phyloP scores from a whole-genome alignment of 2,329 filamentous ascomycete species.

The Xylariaceae sp. region DNA sequence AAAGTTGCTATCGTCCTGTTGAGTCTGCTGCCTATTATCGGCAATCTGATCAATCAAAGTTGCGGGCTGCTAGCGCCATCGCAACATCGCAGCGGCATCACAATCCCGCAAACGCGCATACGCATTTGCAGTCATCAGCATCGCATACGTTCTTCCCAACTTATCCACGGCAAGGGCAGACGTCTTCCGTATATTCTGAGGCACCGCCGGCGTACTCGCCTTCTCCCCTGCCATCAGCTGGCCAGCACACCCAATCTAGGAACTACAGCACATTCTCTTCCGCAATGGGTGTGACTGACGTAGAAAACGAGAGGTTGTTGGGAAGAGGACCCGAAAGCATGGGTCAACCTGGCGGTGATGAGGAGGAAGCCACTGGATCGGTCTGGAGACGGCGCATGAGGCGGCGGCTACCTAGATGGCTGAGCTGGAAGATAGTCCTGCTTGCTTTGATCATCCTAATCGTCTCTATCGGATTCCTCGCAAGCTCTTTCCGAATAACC shows the following conservation, averaged over 20 bases:
- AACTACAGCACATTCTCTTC: constrained; percentile 50
- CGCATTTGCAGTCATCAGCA: constrained; percentile 33
- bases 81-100: constrained; percentile 15
- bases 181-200: constrained; percentile 39
- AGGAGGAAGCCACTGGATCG: constrained; percentile 28
- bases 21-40: constrained; percentile 15
- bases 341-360: constrained; percentile 38
- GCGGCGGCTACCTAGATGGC: constrained; percentile 34
- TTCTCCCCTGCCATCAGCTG: constrained; percentile 32
- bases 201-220: constrained; percentile 57
- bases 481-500: constrained; percentile 30
- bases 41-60: constrained; percentile 16
- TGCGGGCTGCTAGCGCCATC: constrained; percentile 15
- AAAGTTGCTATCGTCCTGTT: constrained; percentile 9
- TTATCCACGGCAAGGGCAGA: constrained; percentile 23
- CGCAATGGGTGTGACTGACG: constrained; percentile 45
- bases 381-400: constrained; percentile 31
- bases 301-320: constrained; percentile 49
- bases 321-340: constrained; percentile 50
- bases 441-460: constrained; percentile 36
- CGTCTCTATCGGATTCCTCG: constrained; percentile 37
- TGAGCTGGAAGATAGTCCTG: constrained; percentile 34
- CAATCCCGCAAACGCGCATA: constrained; percentile 18
- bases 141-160: constrained; percentile 25
- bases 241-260: constrained; percentile 21